Evolutionary conservation across 257 asterid species (phyloP).

Genomic region (Nemophila menziesii): DNA sequence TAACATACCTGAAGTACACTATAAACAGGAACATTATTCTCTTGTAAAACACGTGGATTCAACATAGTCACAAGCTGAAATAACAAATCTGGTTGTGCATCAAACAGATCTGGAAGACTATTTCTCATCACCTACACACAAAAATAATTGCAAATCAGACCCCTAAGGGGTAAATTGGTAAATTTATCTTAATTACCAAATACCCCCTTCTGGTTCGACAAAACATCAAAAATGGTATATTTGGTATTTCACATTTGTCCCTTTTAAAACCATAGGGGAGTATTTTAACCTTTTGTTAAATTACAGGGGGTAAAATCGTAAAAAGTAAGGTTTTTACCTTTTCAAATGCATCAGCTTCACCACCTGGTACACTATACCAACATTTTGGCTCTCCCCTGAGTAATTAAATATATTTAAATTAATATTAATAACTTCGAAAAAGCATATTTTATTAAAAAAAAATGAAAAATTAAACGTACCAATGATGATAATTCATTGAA

Average conservation of each 20-base stretch:
- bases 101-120: constrained; percentile 91
- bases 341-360: constrained; percentile 74
- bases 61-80: constrained; percentile 97
- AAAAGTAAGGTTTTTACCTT: constrained; percentile 34
- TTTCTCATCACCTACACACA: constrained; percentile 65
- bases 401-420: no score
- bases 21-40: constrained; percentile 87
- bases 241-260: no score
- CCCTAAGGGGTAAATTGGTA: neutral
- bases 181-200: no score
- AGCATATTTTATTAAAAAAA: neutral
- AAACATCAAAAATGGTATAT: no score
- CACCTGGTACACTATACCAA: constrained; percentile 97
- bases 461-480: constrained; percentile 32
- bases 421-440: no score
- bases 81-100: constrained; percentile 85
- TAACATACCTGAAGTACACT: constrained; percentile 66
- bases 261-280: no score
- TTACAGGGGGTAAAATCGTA: neutral
- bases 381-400: constrained; percentile 98
- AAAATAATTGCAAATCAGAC: constrained; percentile 3
- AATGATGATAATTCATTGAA: constrained; percentile 94
- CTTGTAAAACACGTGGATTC: constrained; percentile 79
- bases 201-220: no score
- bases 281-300: no score